Conservation (phyloP, 1,284 basidiomycete species). For the Ustilago hordei region DNA sequence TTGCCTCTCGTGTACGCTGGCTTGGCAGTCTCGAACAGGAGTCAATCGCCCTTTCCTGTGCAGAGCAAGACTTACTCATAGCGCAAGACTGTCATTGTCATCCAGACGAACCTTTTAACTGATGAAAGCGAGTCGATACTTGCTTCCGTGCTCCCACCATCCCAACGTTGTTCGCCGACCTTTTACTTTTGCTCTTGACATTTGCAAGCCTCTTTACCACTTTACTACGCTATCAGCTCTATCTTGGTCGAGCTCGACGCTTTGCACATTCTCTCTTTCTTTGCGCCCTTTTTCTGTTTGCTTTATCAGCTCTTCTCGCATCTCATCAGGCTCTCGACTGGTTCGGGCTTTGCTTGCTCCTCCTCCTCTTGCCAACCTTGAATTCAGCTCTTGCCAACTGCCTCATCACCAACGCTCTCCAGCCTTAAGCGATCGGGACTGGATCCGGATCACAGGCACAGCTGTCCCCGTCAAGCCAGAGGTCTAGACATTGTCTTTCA, state of each 20-base stretch:
- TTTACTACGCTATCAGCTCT: conserved; percentile 18
- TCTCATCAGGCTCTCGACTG: conserved; percentile 28
- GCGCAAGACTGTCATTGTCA: not conserved
- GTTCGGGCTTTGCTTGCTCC: conserved; percentile 27
- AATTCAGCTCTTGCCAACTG: conserved; percentile 5
- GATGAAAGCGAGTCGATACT: not conserved
- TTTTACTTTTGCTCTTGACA: conserved; percentile 27
- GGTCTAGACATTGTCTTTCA: not conserved
- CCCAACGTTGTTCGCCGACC: conserved; percentile 40
- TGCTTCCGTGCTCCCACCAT: conserved; percentile 39
- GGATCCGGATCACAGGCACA: conserved; percentile 4
- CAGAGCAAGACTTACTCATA: not conserved
- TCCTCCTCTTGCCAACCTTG: conserved; percentile 4
- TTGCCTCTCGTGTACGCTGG: not conserved
- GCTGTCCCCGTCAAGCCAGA: not conserved
- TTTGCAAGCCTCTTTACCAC: conserved; percentile 40
- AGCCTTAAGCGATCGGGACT: conserved; percentile 7
- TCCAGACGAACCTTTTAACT: not conserved
- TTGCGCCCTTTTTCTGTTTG: conserved; percentile 9
- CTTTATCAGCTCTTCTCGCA: not conserved
- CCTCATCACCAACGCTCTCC: conserved; percentile 3
- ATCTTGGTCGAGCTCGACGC: conserved; percentile 17
- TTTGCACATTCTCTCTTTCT: conserved; percentile 22
- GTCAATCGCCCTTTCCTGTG: too few relatives aligned
- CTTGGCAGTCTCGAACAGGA: not conserved